Percentiles rank a stretch among this genome's conserved stretches.
Evolutionary conservation across 2,329 filamentous ascomycete species (phyloP).

Genomic region (Penicillium paneum): DNA sequence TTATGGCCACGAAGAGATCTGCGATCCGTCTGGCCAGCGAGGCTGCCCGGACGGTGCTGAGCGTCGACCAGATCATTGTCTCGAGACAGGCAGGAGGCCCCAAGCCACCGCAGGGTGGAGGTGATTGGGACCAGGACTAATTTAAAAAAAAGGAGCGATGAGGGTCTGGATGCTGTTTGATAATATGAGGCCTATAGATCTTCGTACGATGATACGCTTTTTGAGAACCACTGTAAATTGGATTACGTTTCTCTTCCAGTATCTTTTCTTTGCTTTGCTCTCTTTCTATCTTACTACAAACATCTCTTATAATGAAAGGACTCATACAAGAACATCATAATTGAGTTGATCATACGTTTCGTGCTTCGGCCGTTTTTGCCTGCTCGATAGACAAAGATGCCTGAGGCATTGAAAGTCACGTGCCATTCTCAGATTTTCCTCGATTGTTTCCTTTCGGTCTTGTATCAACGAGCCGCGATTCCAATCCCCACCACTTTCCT

Average conservation of each 20-base stretch:
- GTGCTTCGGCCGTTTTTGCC: not conserved
- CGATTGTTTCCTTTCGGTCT: conserved; percentile 31
- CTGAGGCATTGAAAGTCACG: conserved; percentile 22
- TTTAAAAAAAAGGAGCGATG: conserved; percentile 13
- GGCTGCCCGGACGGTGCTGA: conserved; percentile 86
- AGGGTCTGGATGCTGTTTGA: conserved; percentile 13
- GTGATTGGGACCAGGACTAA: conserved; percentile 68
- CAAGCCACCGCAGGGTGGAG: conserved; percentile 92
- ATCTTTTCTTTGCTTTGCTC: conserved; percentile 6
- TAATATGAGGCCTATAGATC: conserved; percentile 24
- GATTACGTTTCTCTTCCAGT: conserved; percentile 5
- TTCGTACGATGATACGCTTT: conserved; percentile 25
- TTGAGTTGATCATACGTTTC: not conserved
- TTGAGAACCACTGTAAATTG: conserved; percentile 11
- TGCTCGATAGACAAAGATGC: not conserved
- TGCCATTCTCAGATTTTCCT: conserved; percentile 36
- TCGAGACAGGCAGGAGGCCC: conserved; percentile 95
- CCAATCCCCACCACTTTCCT: conserved; percentile 15
- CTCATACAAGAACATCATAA: not conserved
- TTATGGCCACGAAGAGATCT: conserved; percentile 91
- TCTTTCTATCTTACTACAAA: not conserved
- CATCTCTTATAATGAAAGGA: not conserved
- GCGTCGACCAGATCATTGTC: conserved; percentile 98
- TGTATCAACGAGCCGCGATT: conserved; percentile 22
- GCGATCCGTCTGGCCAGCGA: conserved; percentile 96